Conservation (phyloP, 1,284 basidiomycete genomes). For the Gymnopus androsaceus region DNA sequence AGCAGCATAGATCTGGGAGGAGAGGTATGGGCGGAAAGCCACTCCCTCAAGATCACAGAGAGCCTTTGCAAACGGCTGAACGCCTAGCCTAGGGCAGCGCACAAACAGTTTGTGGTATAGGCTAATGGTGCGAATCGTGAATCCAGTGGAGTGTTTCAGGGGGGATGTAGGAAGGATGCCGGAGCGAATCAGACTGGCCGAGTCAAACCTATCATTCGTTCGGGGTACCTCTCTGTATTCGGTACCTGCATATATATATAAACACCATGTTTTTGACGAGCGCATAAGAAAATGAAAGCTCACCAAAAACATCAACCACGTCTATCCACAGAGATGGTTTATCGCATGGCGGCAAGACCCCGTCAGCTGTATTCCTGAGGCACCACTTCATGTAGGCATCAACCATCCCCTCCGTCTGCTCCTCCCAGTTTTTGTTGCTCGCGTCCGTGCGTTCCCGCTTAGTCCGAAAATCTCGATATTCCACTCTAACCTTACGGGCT, state of each 20-base stretch:
- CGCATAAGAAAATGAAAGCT: background rate
- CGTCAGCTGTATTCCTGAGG: background rate
- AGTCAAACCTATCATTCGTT: background rate
- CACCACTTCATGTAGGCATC: conserved; percentile 2
- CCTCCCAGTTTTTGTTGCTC: background rate
- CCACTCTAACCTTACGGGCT: too few species aligned
- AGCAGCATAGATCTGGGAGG: too few species aligned
- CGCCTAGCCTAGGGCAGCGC: conserved; percentile 1
- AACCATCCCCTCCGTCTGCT: background rate
- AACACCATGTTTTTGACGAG: background rate
- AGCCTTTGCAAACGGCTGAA: too few species aligned
- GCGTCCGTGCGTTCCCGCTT: too few species aligned
- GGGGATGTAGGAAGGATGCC: conserved; percentile 2
- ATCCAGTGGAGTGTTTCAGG: background rate
- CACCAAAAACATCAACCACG: too few species aligned
- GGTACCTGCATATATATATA: background rate
- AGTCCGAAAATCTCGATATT: too few species aligned
- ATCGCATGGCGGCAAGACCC: too few species aligned
- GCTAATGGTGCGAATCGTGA: background rate
- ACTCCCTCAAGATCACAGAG: too few species aligned
- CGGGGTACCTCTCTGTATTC: background rate
- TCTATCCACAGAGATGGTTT: too few species aligned
- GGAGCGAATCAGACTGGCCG: background rate
- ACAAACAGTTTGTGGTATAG: conserved; percentile 9
- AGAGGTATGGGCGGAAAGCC: too few species aligned